Conservation (phyloP, 2,329 filamentous ascomycete species). For the Pseudocercospora vitis region DNA sequence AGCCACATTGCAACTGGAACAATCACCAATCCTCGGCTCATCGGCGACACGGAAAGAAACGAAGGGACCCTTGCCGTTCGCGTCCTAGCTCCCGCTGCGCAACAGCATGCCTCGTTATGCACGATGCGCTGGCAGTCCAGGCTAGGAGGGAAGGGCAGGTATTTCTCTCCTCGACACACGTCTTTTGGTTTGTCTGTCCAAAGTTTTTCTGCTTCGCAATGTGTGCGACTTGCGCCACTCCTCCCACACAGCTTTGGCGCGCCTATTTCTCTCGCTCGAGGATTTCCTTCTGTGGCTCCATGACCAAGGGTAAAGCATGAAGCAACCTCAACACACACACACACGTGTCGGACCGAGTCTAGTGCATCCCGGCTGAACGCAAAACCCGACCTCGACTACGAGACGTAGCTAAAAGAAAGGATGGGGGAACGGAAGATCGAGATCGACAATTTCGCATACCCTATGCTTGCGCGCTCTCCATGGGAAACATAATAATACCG, state of each 20-base stretch:
- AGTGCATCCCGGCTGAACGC: not conserved
- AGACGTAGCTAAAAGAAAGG: not conserved
- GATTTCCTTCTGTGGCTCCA: too few species aligned
- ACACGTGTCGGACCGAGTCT: not conserved
- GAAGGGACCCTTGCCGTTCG: not conserved
- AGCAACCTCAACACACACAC: not conserved
- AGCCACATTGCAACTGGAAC: not conserved
- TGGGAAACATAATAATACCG: slow-evolving; percentile 11
- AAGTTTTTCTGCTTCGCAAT: not conserved
- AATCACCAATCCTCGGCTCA: not conserved
- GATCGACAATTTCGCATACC: slow-evolving; percentile 10
- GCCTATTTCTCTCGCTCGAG: not conserved
- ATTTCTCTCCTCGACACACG: not conserved
- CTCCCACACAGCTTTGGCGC: not conserved
- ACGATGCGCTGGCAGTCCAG: slow-evolving; percentile 9
- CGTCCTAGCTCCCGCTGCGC: slow-evolving; percentile 1
- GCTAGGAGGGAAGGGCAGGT: slow-evolving; percentile 4
- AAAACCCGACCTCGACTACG: not conserved
- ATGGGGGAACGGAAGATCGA: not conserved
- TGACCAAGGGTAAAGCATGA: too few species aligned
- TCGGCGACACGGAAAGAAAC: not conserved
- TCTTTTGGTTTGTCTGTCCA: not conserved
- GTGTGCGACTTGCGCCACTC: not conserved
- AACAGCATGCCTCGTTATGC: slow-evolving; percentile 8
- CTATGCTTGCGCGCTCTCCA: slow-evolving; percentile 14